Conservation (phyloP, 768 basidiomycete genomes). For the Omphalotus guepiniiformis region DNA sequence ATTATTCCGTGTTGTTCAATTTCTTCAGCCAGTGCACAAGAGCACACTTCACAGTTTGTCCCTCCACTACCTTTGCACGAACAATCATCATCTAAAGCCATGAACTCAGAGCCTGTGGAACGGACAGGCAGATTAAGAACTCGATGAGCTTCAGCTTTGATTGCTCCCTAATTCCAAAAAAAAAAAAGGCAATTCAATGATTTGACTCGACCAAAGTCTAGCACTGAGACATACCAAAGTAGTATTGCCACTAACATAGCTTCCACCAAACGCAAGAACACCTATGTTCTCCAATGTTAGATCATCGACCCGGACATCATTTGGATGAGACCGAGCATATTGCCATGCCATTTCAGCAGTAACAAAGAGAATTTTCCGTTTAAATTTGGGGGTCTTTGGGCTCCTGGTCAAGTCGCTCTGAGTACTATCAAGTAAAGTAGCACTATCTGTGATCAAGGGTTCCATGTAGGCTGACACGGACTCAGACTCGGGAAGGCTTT, state of each 20-base stretch:
- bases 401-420: not conserved
- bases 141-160: constrained; percentile 17
- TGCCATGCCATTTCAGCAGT: constrained; percentile 17
- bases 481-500: no score
- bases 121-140: constrained; percentile 14
- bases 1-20: constrained; percentile 19
- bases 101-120: constrained; percentile 3
- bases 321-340: constrained; percentile 14
- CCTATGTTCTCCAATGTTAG: constrained; percentile 14
- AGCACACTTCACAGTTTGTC: constrained; percentile 16
- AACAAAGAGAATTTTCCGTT: constrained; percentile 17
- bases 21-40: constrained; percentile 19
- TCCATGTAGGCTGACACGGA: not conserved
- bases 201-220: not conserved
- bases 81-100: constrained; percentile 11
- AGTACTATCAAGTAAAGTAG: not conserved
- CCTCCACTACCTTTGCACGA: constrained; percentile 10
- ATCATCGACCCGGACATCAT: constrained; percentile 9
- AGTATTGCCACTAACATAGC: constrained; percentile 17
- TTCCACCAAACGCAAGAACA: constrained; percentile 17
- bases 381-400: not conserved
- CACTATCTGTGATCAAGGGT: constrained; percentile 1
- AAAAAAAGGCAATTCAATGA: no score
- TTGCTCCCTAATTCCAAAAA: constrained; percentile 17
- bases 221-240: constrained; percentile 15